A percentile compares a stretch with the other conserved stretches of the same genome.
Conservation (phyloP, 2,329 filamentous ascomycete genomes). For the Pseudogymnoascus sp. region DNA sequence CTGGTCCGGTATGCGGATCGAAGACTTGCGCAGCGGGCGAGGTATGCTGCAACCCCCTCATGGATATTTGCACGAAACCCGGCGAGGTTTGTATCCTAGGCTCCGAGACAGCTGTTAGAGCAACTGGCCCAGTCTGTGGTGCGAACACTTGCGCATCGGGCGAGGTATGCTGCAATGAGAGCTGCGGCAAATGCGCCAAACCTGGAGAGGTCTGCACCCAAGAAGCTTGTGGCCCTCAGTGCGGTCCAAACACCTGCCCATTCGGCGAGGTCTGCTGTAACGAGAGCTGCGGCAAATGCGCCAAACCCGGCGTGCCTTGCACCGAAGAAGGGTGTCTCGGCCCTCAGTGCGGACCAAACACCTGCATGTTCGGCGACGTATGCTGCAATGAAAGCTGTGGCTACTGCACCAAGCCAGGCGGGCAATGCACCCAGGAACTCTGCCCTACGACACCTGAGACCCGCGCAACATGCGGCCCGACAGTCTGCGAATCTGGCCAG, state of each 20-base stretch:
- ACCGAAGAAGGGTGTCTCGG: constrained; percentile 13
- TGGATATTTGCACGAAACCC: neutral
- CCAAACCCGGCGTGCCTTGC: constrained; percentile 11
- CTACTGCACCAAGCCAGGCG: neutral
- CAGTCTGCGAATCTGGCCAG: neutral
- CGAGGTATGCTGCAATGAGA: neutral
- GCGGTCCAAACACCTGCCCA: neutral
- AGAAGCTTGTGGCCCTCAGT: neutral
- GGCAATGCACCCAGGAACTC: neutral
- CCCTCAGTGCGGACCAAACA: neutral
- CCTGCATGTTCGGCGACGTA: neutral
- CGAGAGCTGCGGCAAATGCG: constrained; percentile 15
- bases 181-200: neutral
- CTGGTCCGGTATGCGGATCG: neutral
- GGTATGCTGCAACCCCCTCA: neutral
- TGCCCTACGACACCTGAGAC: neutral
- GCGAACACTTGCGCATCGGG: neutral
- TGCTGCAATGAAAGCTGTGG: neutral
- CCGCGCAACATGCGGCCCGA: neutral
- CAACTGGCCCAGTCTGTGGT: neutral
- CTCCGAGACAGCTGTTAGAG: neutral
- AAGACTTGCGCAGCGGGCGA: neutral
- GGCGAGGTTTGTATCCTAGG: neutral
- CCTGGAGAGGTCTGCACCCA: neutral
- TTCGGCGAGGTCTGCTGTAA: constrained; percentile 19